Base-by-base conservation (phyloP, 2,329 filamentous ascomycete genomes). In the Teratosphaeria nubilosa region DNA sequence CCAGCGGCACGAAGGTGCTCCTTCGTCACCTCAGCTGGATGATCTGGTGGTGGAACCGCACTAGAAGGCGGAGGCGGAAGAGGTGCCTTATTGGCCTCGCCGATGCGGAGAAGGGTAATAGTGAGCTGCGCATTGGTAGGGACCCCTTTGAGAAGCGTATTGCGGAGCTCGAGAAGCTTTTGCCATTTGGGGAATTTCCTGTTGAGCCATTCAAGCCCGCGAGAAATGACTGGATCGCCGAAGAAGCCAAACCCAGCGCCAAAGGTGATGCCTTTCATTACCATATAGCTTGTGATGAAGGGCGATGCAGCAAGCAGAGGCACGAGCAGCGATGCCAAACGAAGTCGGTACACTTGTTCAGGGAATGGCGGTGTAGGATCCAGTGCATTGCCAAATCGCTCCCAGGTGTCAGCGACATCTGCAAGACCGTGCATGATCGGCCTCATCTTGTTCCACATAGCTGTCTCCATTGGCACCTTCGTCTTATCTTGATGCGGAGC, bases 51-150 rank as follows among this genome's bases (percentile, higher is more conserved):
- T 30, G 78, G 73, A 10, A 70, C 61, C 2, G 66, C 60, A 24
- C 77, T 73, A 16, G 69, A 71, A 16, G 82, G 81, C 24, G 82
- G 81, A 11, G 82, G 77, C 31, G 89, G 88, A 0, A 95, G 73
- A 0, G 90, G 90, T 0, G 88, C 86, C 63, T 88, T 87, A 73
- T 91, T 91, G 11, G 82, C 83, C 73, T 95, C 90, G 48, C 89
- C 90, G 31, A 92, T 84, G 5, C 90, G 86, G 11, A 95, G 82
- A 1, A 95, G 79, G 0, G 90, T 95, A 30, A 95, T 76, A 0
- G 89, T 85, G 20, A 95, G 81, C 68, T 95, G 90, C 3, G 89
- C 88, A 68, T 95, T 94, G 1, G 90, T 95, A 0, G 90, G 90
- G 0, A 94, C 85, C 2, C 89, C 88, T 68, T 87, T 89, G 55